These are phyloP conservation scores for Saccharomyces hybrid DNA, from an alignment of 1,139 yeast species.

Conservation along the genomic window DNA sequence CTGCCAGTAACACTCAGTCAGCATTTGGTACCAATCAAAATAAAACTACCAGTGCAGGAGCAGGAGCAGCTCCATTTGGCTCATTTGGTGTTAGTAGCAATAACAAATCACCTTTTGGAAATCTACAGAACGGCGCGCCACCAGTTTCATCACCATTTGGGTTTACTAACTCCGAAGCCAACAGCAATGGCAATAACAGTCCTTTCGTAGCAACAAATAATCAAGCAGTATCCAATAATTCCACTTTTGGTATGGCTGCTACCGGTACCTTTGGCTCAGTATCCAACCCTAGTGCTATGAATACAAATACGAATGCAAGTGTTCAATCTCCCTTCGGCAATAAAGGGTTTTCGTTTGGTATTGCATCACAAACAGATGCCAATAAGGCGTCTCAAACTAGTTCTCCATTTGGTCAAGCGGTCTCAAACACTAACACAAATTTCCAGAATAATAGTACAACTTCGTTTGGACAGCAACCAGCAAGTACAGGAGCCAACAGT, in stretches of 20 bases:
- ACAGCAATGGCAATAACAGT: background rate
- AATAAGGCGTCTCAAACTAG: background rate
- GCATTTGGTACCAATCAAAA: constrained; percentile 3
- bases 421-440: background rate
- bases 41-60: background rate
- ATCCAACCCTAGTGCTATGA: background rate
- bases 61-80: constrained; percentile 5
- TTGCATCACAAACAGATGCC: constrained; percentile 4
- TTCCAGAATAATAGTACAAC: background rate
- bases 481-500: background rate
- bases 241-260: constrained; percentile 13
- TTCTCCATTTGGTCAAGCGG: constrained; percentile 10
- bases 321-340: background rate
- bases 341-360: background rate
- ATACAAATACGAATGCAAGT: background rate
- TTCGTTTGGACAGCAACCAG: constrained; percentile 1
- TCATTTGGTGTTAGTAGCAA: constrained; percentile 1
- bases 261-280: background rate
- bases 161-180: background rate
- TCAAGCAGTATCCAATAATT: background rate
- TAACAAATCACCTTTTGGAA: constrained; percentile 7
- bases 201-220: background rate
- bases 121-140: background rate
- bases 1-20: background rate
- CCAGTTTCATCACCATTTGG: constrained; percentile 6